phyloP scores from a whole-genome alignment of 257 asterid species.

The Marsdenia floribunda region DNA sequence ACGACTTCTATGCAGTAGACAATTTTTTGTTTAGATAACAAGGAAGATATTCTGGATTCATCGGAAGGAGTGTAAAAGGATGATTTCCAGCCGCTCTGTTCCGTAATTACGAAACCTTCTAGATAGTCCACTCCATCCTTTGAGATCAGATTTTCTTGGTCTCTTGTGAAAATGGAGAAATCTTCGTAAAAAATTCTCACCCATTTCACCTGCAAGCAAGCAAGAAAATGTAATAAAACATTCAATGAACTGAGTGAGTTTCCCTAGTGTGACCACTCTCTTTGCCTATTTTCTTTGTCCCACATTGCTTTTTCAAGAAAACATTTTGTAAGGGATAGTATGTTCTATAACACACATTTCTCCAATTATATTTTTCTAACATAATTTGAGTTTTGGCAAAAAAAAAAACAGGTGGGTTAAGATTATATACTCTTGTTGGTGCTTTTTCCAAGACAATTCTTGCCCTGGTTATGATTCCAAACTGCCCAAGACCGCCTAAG shows the following conservation, averaged over 20 bases:
- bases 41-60: constrained; percentile 36
- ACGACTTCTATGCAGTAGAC: constrained; percentile 49
- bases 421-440: constrained; percentile 49
- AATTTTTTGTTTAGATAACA: constrained; percentile 30
- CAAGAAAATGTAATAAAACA: too few species aligned
- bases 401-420: background rate
- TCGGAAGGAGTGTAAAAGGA: constrained; percentile 45
- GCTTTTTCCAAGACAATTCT: constrained; percentile 54
- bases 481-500: constrained; percentile 72
- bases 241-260: too few species aligned
- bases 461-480: constrained; percentile 74
- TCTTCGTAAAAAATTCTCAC: constrained; percentile 31
- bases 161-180: constrained; percentile 31
- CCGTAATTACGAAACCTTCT: constrained; percentile 56
- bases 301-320: too few species aligned
- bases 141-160: constrained; percentile 40
- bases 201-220: constrained; percentile 33
- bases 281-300: too few species aligned
- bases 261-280: too few species aligned
- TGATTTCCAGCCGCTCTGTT: constrained; percentile 56
- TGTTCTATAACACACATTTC: too few species aligned
- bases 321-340: too few species aligned
- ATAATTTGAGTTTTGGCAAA: background rate
- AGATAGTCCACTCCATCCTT: constrained; percentile 34
- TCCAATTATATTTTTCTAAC: background rate